Evolutionary conservation across 768 basidiomycete species (phyloP).

Genomic region (Suillus occidentalis): DNA sequence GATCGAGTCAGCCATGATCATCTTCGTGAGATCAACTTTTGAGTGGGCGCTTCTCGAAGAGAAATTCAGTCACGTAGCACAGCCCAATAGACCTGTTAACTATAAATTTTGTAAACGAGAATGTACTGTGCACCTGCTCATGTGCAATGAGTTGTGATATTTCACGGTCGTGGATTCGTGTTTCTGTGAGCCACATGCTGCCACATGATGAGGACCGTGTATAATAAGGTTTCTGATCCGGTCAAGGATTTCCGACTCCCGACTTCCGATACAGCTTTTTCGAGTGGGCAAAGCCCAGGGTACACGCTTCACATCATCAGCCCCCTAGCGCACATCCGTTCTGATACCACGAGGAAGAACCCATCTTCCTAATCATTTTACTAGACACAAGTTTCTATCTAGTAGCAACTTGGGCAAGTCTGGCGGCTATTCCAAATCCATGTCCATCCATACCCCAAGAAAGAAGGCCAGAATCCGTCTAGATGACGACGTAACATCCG

Average conservation of each 20-base stretch:
- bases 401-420: background rate
- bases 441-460: slow-evolving; percentile 25
- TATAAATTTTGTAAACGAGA: background rate
- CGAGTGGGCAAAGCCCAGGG: too few relatives aligned
- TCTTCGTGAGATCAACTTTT: background rate
- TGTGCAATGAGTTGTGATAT: background rate
- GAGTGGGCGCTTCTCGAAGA: background rate
- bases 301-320: background rate
- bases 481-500: slow-evolving; percentile 19
- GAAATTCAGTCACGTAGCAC: background rate
- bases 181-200: background rate
- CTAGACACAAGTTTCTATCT: background rate
- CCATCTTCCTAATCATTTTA: background rate
- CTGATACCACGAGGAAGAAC: background rate
- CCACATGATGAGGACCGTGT: background rate
- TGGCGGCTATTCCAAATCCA: slow-evolving; percentile 5
- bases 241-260: background rate
- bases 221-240: slow-evolving; percentile 2
- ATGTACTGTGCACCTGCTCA: background rate
- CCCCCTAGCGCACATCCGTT: background rate
- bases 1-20: background rate
- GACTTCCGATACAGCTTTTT: slow-evolving; percentile 6
- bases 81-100: background rate
- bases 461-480: slow-evolving; percentile 27
- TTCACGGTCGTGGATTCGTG: background rate